These are phyloP conservation scores for Sphagnurus paluster DNA, from an alignment of 1,284 basidiomycete genomes.

Conservation along the genomic window DNA sequence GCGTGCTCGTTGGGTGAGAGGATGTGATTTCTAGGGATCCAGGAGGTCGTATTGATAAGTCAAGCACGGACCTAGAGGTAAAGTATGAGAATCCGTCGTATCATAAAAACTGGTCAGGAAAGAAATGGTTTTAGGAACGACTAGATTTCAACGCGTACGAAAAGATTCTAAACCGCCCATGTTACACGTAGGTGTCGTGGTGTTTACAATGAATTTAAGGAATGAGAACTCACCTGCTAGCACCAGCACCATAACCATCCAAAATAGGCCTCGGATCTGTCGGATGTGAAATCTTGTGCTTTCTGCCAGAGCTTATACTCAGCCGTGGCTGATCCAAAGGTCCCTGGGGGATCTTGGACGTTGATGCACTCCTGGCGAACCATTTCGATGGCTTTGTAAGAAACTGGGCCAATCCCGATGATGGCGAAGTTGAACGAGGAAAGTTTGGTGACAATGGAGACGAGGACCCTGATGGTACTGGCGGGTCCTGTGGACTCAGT, in stretches of 20 bases:
- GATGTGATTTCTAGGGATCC: slow-evolving; percentile 47
- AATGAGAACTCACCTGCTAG: slow-evolving; percentile 46
- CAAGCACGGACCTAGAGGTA: slow-evolving; percentile 59
- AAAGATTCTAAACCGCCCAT: background rate
- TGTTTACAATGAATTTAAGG: slow-evolving; percentile 7
- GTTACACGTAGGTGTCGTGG: background rate
- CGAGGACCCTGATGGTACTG: slow-evolving; percentile 27
- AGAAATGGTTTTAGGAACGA: no score
- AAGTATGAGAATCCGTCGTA: slow-evolving; percentile 20
- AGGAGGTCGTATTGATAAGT: slow-evolving; percentile 54
- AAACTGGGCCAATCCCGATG: slow-evolving; percentile 41
- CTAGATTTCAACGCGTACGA: background rate
- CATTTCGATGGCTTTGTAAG: slow-evolving; percentile 44
- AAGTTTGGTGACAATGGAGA: slow-evolving; percentile 25
- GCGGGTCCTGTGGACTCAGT: slow-evolving; percentile 32
- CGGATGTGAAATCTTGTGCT: slow-evolving; percentile 78
- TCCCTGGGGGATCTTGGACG: slow-evolving; percentile 32
- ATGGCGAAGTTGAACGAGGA: slow-evolving; percentile 42
- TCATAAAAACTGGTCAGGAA: background rate
- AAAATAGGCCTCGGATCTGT: slow-evolving; percentile 77
- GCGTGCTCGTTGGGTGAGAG: slow-evolving; percentile 31
- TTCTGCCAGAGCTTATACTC: slow-evolving; percentile 56
- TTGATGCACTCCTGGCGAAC: slow-evolving; percentile 43
- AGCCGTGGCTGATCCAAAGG: slow-evolving; percentile 43
- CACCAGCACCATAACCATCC: slow-evolving; percentile 44